Percentiles rank a stretch among this genome's conserved stretches.
These are phyloP conservation scores for Tricholoma sp. DNA, from an alignment of 768 basidiomycete species.

Conservation along the genomic window DNA sequence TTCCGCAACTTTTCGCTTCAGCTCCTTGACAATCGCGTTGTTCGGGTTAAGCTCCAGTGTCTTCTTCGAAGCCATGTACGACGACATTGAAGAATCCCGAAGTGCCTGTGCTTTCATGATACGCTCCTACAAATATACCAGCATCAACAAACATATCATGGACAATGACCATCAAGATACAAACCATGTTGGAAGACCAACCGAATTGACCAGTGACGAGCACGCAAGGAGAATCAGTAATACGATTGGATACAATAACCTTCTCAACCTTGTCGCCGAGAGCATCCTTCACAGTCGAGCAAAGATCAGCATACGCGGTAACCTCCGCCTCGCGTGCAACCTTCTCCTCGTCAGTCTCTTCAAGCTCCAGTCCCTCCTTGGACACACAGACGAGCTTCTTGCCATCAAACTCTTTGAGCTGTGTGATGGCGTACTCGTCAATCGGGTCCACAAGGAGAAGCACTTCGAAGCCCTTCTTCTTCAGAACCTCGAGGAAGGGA, in stretches of 20 bases:
- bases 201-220: conserved; percentile 99
- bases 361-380: conserved; percentile 98
- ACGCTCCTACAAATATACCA: conserved; percentile 61
- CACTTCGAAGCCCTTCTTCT: conserved; percentile 99
- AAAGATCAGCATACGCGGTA: conserved; percentile 79
- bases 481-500: conserved; percentile 98
- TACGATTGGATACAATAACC: conserved; percentile 96
- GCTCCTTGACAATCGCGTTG: conserved; percentile 93
- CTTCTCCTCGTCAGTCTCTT: conserved; percentile 99
- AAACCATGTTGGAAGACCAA: conserved; percentile 98
- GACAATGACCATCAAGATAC: conserved; percentile 14
- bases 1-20: conserved; percentile 91
- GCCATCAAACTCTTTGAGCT: conserved; percentile 98
- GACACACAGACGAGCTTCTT: conserved; percentile 98
- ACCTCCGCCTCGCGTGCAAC: conserved; percentile 80
- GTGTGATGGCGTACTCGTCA: conserved; percentile 97
- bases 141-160: background rate
- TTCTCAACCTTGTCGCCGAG: conserved; percentile 99
- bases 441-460: conserved; percentile 97
- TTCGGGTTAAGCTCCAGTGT: conserved; percentile 92
- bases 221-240: conserved; percentile 93
- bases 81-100: conserved; percentile 95
- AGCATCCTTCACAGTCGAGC: conserved; percentile 94
- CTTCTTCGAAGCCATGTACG: conserved; percentile 99
- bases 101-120: conserved; percentile 99